Evolutionary conservation across 345 rosid species (phyloP).

Genomic region (Boechera retrofracta): DNA sequence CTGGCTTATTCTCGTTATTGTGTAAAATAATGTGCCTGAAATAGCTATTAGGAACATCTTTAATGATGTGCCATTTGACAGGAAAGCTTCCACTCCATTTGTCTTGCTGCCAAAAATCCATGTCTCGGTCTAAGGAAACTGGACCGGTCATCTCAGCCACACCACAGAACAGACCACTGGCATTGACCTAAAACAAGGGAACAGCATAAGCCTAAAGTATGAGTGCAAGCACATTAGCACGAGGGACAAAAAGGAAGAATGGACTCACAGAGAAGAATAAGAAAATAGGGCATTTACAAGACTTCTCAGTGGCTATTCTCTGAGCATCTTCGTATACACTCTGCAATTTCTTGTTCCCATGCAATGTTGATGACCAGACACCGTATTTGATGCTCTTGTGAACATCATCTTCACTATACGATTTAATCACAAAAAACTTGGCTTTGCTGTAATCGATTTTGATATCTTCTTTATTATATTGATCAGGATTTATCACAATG

Average conservation of each 20-base stretch:
- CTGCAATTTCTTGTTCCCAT: constrained; percentile 93
- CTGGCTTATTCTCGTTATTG: constrained; percentile 94
- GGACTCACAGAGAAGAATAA: constrained; percentile 85
- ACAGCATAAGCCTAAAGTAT: constrained; percentile 16
- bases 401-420: constrained; percentile 98
- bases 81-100: constrained; percentile 97
- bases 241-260: background rate
- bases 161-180: constrained; percentile 96
- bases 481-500: constrained; percentile 63
- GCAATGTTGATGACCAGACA: constrained; percentile 93
- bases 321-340: constrained; percentile 76
- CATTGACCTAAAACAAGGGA: constrained; percentile 67
- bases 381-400: constrained; percentile 95
- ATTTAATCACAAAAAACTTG: constrained; percentile 88
- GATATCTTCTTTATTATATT: constrained; percentile 77
- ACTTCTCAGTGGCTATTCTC: constrained; percentile 57
- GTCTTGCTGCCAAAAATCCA: constrained; percentile 99
- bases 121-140: constrained; percentile 72
- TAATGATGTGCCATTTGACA: constrained; percentile 92
- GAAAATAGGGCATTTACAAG: constrained; percentile 72
- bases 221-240: constrained; percentile 6
- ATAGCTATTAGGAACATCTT: constrained; percentile 75
- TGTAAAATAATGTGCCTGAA: constrained; percentile 82
- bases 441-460: constrained; percentile 58
- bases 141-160: constrained; percentile 94